Evolutionary conservation across 441 rosid species (phyloP).

Genomic region (Corymbia citriodora): DNA sequence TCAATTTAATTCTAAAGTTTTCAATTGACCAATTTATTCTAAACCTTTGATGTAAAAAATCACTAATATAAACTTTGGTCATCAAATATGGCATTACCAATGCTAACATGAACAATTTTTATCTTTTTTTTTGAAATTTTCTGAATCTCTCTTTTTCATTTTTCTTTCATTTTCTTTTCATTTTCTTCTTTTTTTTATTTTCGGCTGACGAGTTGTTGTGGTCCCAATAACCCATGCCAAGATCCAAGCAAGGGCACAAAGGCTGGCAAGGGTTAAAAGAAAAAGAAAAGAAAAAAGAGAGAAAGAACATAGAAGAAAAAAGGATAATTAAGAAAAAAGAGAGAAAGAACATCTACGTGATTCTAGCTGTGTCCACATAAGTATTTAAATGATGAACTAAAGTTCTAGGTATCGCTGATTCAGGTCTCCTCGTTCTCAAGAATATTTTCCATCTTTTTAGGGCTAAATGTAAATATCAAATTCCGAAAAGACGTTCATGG

Average conservation of each 20-base stretch:
- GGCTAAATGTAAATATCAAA: not conserved
- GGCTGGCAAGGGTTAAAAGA: not conserved
- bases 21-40: not conserved
- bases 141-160: no score
- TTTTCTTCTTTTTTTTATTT: not conserved
- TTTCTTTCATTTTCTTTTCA: no score
- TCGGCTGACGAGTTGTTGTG: rapidly evolving
- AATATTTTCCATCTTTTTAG: not conserved
- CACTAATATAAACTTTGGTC: rapidly evolving
- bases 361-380: not conserved
- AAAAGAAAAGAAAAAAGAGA: not conserved
- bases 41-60: not conserved
- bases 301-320: not conserved
- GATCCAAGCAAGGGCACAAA: not conserved
- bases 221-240: not conserved
- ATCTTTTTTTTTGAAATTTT: no score
- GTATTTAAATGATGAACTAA: not conserved
- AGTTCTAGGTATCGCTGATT: not conserved
- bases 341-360: not conserved
- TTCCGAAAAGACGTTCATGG: not conserved
- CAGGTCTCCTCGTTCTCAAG: not conserved
- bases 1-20: rapidly evolving
- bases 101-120: rapidly evolving
- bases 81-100: rapidly evolving
- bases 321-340: no score